phyloP scores from a whole-genome alignment of 2,329 filamentous ascomycete species.

The Bipolaris victoriae region DNA sequence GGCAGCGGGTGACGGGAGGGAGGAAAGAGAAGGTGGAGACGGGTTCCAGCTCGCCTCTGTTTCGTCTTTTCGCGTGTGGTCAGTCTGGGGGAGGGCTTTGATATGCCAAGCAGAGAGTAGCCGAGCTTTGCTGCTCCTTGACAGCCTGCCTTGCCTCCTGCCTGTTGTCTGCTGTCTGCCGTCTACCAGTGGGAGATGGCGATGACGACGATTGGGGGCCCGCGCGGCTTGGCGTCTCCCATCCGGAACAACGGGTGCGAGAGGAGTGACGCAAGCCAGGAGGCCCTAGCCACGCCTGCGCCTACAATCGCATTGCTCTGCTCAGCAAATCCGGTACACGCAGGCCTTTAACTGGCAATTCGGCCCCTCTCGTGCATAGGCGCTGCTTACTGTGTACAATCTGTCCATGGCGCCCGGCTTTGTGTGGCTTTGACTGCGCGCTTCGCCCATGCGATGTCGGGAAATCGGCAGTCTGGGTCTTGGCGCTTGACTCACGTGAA shows the following conservation, averaged over 20 bases:
- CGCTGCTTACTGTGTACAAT: too few species aligned
- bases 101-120: constrained; percentile 16
- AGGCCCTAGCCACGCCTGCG: constrained; percentile 12
- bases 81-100: constrained; percentile 1
- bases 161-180: constrained; percentile 4
- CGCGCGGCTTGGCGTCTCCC: constrained; percentile 18
- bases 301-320: neutral
- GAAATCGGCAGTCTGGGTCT: neutral
- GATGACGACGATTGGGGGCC: constrained; percentile 8
- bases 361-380: neutral
- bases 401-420: too few species aligned
- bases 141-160: neutral
- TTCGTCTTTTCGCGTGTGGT: neutral
- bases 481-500: constrained; percentile 7
- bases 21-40: constrained; percentile 1
- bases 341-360: neutral
- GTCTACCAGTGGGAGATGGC: constrained; percentile 20
- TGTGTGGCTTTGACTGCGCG: neutral
- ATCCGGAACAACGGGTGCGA: constrained; percentile 18
- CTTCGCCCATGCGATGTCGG: neutral
- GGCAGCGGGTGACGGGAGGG: neutral
- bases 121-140: constrained; percentile 1
- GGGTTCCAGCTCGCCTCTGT: neutral
- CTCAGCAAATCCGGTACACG: neutral
- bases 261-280: constrained; percentile 1